phyloP scores from a whole-genome alignment of 441 rosid species.

The Adansonia madagascariensis region DNA sequence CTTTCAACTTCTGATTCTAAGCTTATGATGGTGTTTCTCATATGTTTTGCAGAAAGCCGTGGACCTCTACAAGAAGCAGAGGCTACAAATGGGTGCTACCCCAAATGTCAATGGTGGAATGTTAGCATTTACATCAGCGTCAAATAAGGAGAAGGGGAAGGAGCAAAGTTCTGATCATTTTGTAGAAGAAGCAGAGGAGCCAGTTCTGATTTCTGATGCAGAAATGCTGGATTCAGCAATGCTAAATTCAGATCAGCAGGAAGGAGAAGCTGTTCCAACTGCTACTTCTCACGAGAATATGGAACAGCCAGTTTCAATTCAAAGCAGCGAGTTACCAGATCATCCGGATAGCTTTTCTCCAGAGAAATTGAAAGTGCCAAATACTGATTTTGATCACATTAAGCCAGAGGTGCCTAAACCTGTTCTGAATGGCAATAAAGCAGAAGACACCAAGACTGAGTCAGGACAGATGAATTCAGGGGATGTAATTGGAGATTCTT shows the following conservation, averaged over 20 bases:
- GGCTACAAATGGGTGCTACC: slow-evolving; percentile 49
- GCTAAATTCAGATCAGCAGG: slow-evolving; percentile 33
- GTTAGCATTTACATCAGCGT: slow-evolving; percentile 30
- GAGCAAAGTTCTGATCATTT: slow-evolving; percentile 32
- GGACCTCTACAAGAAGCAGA: slow-evolving; percentile 77
- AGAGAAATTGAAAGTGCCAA: slow-evolving; percentile 25
- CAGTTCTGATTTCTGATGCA: slow-evolving; percentile 29
- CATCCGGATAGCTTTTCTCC: slow-evolving; percentile 15
- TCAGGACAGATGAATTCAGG: slow-evolving; percentile 26
- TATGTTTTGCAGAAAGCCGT: slow-evolving; percentile 70
- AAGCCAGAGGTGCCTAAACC: slow-evolving; percentile 31
- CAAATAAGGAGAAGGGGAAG: slow-evolving; percentile 35
- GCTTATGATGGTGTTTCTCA: not conserved
- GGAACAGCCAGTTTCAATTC: slow-evolving; percentile 24
- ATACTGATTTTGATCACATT: slow-evolving; percentile 29
- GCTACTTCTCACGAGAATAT: slow-evolving; percentile 31
- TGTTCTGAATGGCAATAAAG: slow-evolving; percentile 28
- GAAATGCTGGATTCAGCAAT: slow-evolving; percentile 34
- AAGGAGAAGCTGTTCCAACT: slow-evolving; percentile 34
- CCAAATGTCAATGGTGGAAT: slow-evolving; percentile 32
- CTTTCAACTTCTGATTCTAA: not conserved
- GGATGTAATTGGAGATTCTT: slow-evolving; percentile 29
- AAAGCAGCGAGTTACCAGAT: slow-evolving; percentile 26
- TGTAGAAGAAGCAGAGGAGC: slow-evolving; percentile 34
- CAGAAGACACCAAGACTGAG: slow-evolving; percentile 28